Evolutionary conservation across 352 stramenopile genomes (phyloP).

Genomic region (Phytopythium mirpurense): DNA sequence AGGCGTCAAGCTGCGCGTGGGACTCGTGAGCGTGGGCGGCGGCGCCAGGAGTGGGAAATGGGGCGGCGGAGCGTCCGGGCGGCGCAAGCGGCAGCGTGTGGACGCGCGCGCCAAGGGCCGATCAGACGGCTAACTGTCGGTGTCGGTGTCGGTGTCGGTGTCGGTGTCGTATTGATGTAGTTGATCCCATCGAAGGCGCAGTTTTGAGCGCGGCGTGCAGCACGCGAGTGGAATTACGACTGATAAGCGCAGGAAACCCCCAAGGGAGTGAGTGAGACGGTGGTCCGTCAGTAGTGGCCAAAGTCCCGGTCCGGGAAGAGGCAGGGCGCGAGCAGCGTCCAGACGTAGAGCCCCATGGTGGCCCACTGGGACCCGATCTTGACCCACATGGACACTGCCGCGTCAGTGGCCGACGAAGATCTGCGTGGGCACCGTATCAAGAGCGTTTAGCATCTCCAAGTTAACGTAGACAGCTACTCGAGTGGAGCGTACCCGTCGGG

Average conservation of each 20-base stretch:
- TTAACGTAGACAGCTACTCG: too few relatives aligned
- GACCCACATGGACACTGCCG: conserved; percentile 92
- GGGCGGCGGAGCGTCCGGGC: conserved; percentile 26
- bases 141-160: not conserved
- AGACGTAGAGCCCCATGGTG: conserved; percentile 88
- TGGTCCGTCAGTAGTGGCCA: conserved; percentile 11
- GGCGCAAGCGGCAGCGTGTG: conserved; percentile 65
- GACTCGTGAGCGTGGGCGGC: conserved; percentile 4
- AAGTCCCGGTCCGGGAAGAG: conserved; percentile 94
- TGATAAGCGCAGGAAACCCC: too few relatives aligned
- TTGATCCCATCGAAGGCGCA: conserved; percentile 1
- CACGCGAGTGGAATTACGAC: not conserved
- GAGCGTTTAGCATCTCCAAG: too few relatives aligned
- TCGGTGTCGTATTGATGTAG: too few relatives aligned
- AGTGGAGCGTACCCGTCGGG: conserved; percentile 39
- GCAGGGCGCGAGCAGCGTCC: conserved; percentile 90
- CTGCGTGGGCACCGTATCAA: conserved; percentile 12
- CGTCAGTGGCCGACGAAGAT: conserved; percentile 33
- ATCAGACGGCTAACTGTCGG: not conserved
- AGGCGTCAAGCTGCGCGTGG: conserved; percentile 46
- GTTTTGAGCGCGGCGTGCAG: not conserved
- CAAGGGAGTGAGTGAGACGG: not conserved
- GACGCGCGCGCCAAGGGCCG: conserved; percentile 27
- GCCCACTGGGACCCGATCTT: conserved; percentile 92
- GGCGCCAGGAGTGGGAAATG: conserved; percentile 5